These are phyloP conservation scores for Canariomyces notabilis DNA, from an alignment of 2,329 filamentous ascomycete genomes.

Conservation along the genomic window DNA sequence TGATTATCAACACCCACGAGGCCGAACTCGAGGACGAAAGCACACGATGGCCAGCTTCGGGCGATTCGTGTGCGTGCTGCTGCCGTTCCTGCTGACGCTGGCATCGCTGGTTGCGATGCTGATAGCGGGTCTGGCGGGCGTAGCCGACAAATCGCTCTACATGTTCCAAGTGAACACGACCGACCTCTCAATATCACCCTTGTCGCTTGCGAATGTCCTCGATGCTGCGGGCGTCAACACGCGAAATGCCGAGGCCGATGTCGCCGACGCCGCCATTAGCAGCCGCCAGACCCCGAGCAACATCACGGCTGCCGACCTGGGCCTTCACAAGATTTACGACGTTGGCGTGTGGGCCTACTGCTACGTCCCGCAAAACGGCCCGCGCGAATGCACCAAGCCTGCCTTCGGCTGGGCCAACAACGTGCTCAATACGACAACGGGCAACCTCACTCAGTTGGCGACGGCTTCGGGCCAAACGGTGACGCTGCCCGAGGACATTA, in stretches of 20 bases:
- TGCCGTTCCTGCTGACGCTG: slow-evolving; percentile 78
- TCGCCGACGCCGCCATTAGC: not conserved
- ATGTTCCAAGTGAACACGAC: slow-evolving; percentile 58
- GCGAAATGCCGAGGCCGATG: not conserved
- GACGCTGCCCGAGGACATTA: slow-evolving; percentile 62
- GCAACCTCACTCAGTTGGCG: slow-evolving; percentile 48
- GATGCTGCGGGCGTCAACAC: slow-evolving; percentile 6
- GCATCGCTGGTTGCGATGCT: slow-evolving; percentile 67
- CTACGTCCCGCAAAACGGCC: slow-evolving; percentile 51
- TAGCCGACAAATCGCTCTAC: slow-evolving; percentile 52
- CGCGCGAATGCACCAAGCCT: slow-evolving; percentile 63
- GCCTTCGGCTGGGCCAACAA: slow-evolving; percentile 73
- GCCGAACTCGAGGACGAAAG: too few species aligned
- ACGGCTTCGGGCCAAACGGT: slow-evolving; percentile 48
- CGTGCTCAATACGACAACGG: slow-evolving; percentile 59
- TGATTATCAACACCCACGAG: not conserved
- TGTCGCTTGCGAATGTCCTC: slow-evolving; percentile 16
- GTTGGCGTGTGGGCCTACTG: slow-evolving; percentile 88
- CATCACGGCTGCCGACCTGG: slow-evolving; percentile 53
- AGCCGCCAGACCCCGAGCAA: slow-evolving; percentile 32
- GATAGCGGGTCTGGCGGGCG: slow-evolving; percentile 51
- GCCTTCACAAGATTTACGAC: slow-evolving; percentile 71
- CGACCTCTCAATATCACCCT: slow-evolving; percentile 47
- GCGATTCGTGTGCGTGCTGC: slow-evolving; percentile 77
- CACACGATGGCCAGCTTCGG: slow-evolving; percentile 46